phyloP scores from a whole-genome alignment of 106 monocot species.

The Posidonia australis region DNA sequence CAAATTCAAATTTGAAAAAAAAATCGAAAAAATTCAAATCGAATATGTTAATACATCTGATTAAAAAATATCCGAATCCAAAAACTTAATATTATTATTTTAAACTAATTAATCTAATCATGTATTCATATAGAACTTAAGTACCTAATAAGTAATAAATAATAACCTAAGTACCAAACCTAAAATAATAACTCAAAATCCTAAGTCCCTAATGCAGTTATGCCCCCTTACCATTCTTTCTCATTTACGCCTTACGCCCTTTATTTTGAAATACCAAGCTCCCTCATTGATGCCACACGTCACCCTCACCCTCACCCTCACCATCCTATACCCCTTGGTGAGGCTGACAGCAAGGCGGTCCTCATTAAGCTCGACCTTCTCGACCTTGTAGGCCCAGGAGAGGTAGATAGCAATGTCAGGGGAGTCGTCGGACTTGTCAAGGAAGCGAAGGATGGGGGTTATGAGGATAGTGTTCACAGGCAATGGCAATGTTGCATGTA shows the following conservation, averaged over 20 bases:
- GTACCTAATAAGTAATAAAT: too few relatives aligned
- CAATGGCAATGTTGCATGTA: slow-evolving; percentile 3
- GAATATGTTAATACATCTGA: too few relatives aligned
- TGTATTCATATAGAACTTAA: too few relatives aligned
- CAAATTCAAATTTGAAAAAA: too few relatives aligned
- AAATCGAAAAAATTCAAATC: too few relatives aligned
- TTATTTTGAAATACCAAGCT: slow-evolving; percentile 86
- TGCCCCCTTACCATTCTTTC: too few relatives aligned
- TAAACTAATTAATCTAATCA: too few relatives aligned
- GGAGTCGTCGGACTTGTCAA: slow-evolving; percentile 68
- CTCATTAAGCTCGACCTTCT: slow-evolving; percentile 74
- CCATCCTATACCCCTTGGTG: slow-evolving; percentile 92
- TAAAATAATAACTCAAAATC: too few relatives aligned
- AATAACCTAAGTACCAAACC: too few relatives aligned
- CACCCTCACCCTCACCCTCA: slow-evolving; percentile 81
- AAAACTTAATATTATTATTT: too few relatives aligned
- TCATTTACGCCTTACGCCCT: slow-evolving; percentile 28
- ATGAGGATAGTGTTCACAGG: slow-evolving; percentile 53
- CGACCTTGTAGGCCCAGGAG: slow-evolving; percentile 79
- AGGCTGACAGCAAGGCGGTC: slow-evolving; percentile 70
- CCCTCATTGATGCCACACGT: slow-evolving; percentile 73
- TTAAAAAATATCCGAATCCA: too few relatives aligned
- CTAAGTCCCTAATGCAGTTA: too few relatives aligned
- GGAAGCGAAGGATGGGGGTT: slow-evolving; percentile 63
- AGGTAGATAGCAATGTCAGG: slow-evolving; percentile 46